Evolutionary conservation across 176 grass and related monocot species (phyloP), one percentile per base, ranked within the genome.

Genomic region (Triticum monococcum): DNA sequence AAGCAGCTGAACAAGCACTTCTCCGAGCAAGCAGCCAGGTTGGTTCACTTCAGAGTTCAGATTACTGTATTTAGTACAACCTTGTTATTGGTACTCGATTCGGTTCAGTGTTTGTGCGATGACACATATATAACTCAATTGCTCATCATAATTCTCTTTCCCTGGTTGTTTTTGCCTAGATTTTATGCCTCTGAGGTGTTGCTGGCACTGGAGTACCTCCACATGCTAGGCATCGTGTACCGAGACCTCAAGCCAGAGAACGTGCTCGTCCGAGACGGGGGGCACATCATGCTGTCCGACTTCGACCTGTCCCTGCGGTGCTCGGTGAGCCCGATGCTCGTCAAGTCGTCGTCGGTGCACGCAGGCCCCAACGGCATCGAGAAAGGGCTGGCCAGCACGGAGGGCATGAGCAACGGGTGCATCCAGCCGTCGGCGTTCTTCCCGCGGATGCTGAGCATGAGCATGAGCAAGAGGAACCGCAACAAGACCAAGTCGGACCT

Each of bases 271-370:
- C 74, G 92, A 9, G 92, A 91, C 0, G 87, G 83, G 0, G 92
- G 92, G 4, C 92, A 94, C 84, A 94, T 94, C 43, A 94, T 91
- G 92, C 79, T 93, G 23, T 93, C 89, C 0, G 92, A 93, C 79
- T 93, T 93, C n/a, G 92, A 94, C 52, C 81, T 94, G 12, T 94
- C 92, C 0, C 77, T 94, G 11, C 72, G 87, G 25, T 94, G 92
- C 65, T 87, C 92, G 18, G 90, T 91, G 22, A 91, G 85, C 77
- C 89, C 92, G 12, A 94, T 68, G 40, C 77, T 94, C 9, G 72
- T 94, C 33, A 91, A 91, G 30, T 91, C 89, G 1, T 90, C 92
- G 0, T 94, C 89, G 14, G 81, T 78, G 7, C 76, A 91, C 67
- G 71, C 83, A 5, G 77, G 65, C 5, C 52, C 86, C 68, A 84